phyloP scores from a whole-genome alignment of 768 basidiomycete species.

The Agrocybe pediades region DNA sequence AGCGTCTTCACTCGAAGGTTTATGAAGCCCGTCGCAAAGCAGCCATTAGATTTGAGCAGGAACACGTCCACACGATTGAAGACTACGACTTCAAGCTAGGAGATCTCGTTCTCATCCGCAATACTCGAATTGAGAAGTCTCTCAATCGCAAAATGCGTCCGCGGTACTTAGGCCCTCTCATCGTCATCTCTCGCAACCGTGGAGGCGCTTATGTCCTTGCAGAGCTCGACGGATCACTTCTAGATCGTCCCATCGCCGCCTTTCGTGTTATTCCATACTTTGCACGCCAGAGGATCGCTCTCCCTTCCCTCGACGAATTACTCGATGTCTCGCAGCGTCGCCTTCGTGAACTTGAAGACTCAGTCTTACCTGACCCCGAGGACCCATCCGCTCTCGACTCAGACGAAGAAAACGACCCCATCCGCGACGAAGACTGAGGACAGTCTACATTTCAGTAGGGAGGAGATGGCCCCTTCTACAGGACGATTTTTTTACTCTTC shows the following conservation, averaged over 20 bases:
- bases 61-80: constrained; percentile 22
- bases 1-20: constrained; percentile 11
- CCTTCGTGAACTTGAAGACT: constrained; percentile 1
- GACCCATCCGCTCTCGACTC: too few relatives aligned
- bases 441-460: not conserved
- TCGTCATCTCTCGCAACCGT: constrained; percentile 25
- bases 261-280: constrained; percentile 28
- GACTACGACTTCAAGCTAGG: constrained; percentile 23
- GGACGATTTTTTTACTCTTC: too few relatives aligned
- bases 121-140: constrained; percentile 30
- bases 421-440: not conserved
- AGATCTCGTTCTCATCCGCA: constrained; percentile 31
- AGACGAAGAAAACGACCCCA: not conserved
- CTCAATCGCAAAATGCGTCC: constrained; percentile 28
- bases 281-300: not conserved
- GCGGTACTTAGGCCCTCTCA: constrained; percentile 34
- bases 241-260: constrained; percentile 17
- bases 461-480: too few relatives aligned
- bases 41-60: constrained; percentile 15
- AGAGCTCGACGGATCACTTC: constrained; percentile 25
- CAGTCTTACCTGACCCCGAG: not conserved
- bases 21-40: constrained; percentile 11
- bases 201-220: constrained; percentile 27
- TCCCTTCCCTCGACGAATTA: constrained; percentile 13
- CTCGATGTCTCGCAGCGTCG: constrained; percentile 9